These are phyloP conservation scores for Raphanus raphanistrum DNA, from an alignment of 345 rosid species.

Conservation along the genomic window DNA sequence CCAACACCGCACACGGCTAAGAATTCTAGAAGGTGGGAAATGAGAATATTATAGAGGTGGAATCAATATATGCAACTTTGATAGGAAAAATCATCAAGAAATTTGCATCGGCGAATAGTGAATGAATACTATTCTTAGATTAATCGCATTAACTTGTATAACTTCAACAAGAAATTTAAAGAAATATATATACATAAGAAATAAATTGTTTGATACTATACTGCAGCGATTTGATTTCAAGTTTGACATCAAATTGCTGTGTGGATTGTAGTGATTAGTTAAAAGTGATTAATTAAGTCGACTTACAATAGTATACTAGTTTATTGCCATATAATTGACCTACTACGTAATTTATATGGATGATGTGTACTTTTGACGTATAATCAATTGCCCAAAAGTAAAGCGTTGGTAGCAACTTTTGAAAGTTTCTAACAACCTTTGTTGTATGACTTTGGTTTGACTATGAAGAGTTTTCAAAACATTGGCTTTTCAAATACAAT, in stretches of 20 bases:
- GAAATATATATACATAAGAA: background rate
- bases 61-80: background rate
- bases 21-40: background rate
- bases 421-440: background rate
- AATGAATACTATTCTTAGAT: background rate
- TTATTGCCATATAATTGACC: background rate
- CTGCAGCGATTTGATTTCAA: no score
- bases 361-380: background rate
- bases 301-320: background rate
- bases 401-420: background rate
- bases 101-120: background rate
- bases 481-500: background rate
- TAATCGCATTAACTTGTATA: background rate
- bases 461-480: background rate
- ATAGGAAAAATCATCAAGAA: background rate
- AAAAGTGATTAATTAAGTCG: background rate
- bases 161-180: background rate
- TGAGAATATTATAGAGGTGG: background rate
- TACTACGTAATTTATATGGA: background rate
- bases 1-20: background rate
- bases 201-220: no score
- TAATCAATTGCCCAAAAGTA: background rate
- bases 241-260: background rate
- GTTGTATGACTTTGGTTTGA: background rate
- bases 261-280: background rate